Percentiles rank a stretch among this genome's conserved stretches.
Evolutionary conservation across 768 basidiomycete species (phyloP).

Genomic region (Ramaria rubella): DNA sequence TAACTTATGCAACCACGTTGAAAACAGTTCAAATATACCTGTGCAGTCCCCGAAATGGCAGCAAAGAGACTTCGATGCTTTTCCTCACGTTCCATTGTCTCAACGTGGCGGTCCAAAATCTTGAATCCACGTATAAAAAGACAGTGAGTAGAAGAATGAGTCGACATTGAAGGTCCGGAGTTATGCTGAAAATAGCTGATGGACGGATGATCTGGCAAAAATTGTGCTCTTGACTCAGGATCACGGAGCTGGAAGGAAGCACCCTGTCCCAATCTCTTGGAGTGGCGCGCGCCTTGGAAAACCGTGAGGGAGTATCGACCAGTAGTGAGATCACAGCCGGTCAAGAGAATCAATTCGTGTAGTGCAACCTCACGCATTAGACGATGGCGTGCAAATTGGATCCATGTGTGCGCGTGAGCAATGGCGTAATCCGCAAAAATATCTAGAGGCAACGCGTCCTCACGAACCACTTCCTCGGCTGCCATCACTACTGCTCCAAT

Average conservation of each 20-base stretch:
- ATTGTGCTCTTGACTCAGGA: not conserved
- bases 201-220: not conserved
- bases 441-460: not conserved
- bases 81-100: not conserved
- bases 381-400: not conserved
- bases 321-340: not conserved
- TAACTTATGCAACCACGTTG: not conserved
- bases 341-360: slow-evolving; percentile 5
- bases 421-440: not conserved
- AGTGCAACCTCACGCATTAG: slow-evolving; percentile 1
- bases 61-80: not conserved
- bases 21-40: not conserved
- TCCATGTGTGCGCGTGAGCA: not conserved
- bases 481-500: not conserved
- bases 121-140: slow-evolving; percentile 6
- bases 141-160: not conserved
- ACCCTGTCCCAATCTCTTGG: not conserved
- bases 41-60: not conserved
- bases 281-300: not conserved
- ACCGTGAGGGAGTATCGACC: slow-evolving; percentile 4
- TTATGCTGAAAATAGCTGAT: slow-evolving; percentile 4
- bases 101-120: slow-evolving; percentile 4
- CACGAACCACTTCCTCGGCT: not conserved
- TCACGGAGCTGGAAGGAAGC: not conserved
- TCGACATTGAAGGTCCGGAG: not conserved